Evolutionary conservation across 1,284 basidiomycete genomes (phyloP).

Genomic region (Cutaneotrichosporon sp.): DNA sequence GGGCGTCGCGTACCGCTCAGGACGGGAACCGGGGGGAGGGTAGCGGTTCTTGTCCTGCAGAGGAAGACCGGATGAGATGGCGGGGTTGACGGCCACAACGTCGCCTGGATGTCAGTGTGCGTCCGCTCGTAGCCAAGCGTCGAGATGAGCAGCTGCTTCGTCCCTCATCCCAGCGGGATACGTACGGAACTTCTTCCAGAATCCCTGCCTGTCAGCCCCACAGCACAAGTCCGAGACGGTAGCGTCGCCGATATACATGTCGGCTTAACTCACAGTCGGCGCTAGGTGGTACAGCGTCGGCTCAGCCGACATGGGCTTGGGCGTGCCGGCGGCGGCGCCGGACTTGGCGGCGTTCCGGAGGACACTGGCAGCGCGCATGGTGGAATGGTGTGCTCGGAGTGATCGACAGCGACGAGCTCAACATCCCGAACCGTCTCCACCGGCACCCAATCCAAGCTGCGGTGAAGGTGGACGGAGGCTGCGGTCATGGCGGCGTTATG

Average conservation of each 20-base stretch:
- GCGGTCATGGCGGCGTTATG: too few species aligned
- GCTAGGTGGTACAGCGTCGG: conserved; percentile 80
- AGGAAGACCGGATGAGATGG: conserved; percentile 88
- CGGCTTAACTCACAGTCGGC: conserved; percentile 56
- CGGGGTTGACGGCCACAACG: conserved; percentile 61
- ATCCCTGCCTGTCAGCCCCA: conserved; percentile 53
- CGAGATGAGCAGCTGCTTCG: conserved; percentile 62
- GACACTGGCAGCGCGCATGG: conserved; percentile 23
- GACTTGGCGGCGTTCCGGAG: conserved; percentile 34
- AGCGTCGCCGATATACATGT: too few species aligned
- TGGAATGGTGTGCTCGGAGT: conserved; percentile 1
- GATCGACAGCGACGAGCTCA: background rate
- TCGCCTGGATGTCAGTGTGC: conserved; percentile 53
- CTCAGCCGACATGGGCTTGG: conserved; percentile 57
- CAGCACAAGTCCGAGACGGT: too few species aligned
- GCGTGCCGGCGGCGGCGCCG: conserved; percentile 35
- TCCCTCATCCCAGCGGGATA: too few species aligned
- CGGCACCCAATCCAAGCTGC: too few species aligned
- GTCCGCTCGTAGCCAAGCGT: background rate
- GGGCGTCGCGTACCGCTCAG: conserved; percentile 77
- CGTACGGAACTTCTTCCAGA: conserved; percentile 92
- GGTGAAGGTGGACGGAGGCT: too few species aligned
- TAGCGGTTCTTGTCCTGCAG: conserved; percentile 66
- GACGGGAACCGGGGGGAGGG: conserved; percentile 78
- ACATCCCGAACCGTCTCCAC: too few species aligned